These are phyloP conservation scores for Boletus rex-veris DNA, from an alignment of 768 basidiomycete genomes.

Conservation along the genomic window DNA sequence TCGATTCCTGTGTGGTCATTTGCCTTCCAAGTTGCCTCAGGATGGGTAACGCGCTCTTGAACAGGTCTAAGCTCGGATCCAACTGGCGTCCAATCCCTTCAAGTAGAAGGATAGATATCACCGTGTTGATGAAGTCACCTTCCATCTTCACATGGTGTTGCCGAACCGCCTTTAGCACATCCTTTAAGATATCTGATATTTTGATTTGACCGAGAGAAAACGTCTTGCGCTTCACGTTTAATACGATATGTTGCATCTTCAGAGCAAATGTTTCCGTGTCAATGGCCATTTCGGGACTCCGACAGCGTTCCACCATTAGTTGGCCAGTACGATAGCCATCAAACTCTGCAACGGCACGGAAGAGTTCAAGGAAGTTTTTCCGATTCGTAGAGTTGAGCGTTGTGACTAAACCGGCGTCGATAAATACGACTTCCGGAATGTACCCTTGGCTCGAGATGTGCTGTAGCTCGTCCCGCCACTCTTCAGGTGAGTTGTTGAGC, in stretches of 20 bases:
- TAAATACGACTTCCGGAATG: constrained; percentile 91
- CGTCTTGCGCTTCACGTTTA: constrained; percentile 92
- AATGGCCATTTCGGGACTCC: constrained; percentile 83
- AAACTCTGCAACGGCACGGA: constrained; percentile 92
- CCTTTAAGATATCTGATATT: constrained; percentile 88
- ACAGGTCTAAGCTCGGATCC: constrained; percentile 89
- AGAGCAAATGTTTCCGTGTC: constrained; percentile 95
- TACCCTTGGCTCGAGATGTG: constrained; percentile 67
- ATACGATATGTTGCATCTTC: constrained; percentile 94
- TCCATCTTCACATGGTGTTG: constrained; percentile 98
- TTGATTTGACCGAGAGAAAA: constrained; percentile 97
- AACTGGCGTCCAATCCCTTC: constrained; percentile 96
- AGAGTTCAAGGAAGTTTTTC: constrained; percentile 93
- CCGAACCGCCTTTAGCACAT: constrained; percentile 83
- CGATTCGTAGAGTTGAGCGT: constrained; percentile 80
- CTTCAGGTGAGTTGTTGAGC: constrained; percentile 52
- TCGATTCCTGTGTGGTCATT: constrained; percentile 74
- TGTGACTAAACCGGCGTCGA: constrained; percentile 94
- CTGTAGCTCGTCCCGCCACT: constrained; percentile 71
- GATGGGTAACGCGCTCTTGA: constrained; percentile 94
- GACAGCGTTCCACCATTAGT: constrained; percentile 94
- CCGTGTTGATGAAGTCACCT: constrained; percentile 97
- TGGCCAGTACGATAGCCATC: constrained; percentile 95
- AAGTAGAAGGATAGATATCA: constrained; percentile 87
- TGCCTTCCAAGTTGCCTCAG: constrained; percentile 86